Base-by-base conservation (phyloP, 345 rosid genomes). In the Carallia brachiata region DNA sequence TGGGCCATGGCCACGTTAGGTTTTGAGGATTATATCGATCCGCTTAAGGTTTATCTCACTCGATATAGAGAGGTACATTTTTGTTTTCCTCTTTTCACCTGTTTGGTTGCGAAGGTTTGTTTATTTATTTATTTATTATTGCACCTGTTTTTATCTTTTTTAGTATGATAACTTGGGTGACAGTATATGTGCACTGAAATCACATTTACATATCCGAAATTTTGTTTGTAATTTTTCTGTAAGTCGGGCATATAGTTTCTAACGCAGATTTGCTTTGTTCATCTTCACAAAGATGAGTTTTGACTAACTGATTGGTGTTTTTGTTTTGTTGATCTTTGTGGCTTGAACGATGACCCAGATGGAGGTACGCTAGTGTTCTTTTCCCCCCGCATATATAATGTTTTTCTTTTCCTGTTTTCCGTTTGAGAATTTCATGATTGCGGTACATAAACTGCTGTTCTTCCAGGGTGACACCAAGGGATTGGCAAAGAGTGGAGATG, bases 1-100 rank as follows among this genome's bases (percentile, higher is more conserved):
- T 94, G 97, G 96, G 96, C 97, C 36, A 91, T 94, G 95, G 92
- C 97, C 1, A 94, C 96, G 31, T 81, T 94, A 83, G 98, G 97
- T 64, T 94, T 94, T 80, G 97, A 91, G 86, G 97, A 91, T 69
- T 94, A 91, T 76, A 92, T 91, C 32, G 97, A 94, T 39, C 98
- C 98, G 3, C 85, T 94, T 6, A 94, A 91, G 82, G 52, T 79
- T 73, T 91, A 94, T 80, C 84, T 94, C 16, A 48, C 84, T 69
- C 83, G 89, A 80, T 94, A 91, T 66, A 85, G 98, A 70, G 98
- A 94, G 90, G 93, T 94, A 39, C 9, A 27, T 61, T 10, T 18
- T 4, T 40, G 34, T 44, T 12, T 28, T 52, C 65, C 3, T 36
- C 7, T 52, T 53, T 6, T 66, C 34, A 19, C 50, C 13, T 6